Conservation (phyloP, 805 yeast genomes). For the Ogataea trehaloabstinens region DNA sequence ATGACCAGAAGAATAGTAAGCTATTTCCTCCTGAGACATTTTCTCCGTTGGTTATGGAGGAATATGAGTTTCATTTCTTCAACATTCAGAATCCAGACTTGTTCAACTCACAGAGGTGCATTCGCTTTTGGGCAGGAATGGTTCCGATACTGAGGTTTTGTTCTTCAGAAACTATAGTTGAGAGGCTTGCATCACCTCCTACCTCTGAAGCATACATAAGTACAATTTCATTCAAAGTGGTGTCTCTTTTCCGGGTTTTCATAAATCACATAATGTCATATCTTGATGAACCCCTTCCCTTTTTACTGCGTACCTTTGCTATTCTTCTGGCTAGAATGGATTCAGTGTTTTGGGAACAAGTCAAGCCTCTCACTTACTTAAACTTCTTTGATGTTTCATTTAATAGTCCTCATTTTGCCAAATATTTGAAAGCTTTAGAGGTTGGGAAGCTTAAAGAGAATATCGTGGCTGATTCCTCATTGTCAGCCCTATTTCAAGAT, state of each 20-base stretch:
- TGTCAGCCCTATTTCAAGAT: slow-evolving; percentile 36
- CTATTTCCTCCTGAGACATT: slow-evolving; percentile 19
- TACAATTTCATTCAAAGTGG: slow-evolving; percentile 30
- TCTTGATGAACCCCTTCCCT: slow-evolving; percentile 49
- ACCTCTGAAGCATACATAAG: slow-evolving; percentile 22
- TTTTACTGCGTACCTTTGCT: slow-evolving; percentile 51
- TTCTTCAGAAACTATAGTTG: slow-evolving; percentile 34
- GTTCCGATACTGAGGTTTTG: slow-evolving; percentile 35
- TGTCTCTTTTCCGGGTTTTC: slow-evolving; percentile 39
- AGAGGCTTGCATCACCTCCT: slow-evolving; percentile 26
- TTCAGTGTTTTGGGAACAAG: slow-evolving; percentile 50
- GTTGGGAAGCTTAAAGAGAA: slow-evolving; percentile 3
- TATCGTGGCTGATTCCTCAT: slow-evolving; percentile 11
- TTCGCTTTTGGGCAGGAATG: slow-evolving; percentile 47
- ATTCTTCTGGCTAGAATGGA: slow-evolving; percentile 43
- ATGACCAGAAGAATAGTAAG: slow-evolving; percentile 7
- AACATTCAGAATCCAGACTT: slow-evolving; percentile 51
- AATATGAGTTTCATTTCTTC: slow-evolving; percentile 49
- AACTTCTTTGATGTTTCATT: slow-evolving; percentile 61
- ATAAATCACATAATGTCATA: slow-evolving; percentile 52
- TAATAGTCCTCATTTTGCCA: slow-evolving; percentile 48
- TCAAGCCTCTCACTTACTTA: slow-evolving; percentile 51
- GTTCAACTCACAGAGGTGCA: slow-evolving; percentile 42
- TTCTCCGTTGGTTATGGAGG: slow-evolving; percentile 48
- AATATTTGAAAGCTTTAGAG: slow-evolving; percentile 30